Conservation (phyloP, 768 basidiomycete genomes). For the Sistotremastrum suecicum region DNA sequence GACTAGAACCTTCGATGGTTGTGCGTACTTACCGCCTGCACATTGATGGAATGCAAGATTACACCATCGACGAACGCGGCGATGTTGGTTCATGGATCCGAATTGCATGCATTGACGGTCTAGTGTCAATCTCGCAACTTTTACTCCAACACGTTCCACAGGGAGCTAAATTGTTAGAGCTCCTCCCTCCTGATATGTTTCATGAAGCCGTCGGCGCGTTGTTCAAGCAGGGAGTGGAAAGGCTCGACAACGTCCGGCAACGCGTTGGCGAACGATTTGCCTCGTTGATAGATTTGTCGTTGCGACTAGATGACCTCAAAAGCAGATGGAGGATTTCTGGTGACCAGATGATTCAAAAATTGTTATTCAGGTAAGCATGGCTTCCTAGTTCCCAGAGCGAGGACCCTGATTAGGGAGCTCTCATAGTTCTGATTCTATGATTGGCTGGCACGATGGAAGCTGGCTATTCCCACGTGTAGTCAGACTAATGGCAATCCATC, state of each 20-base stretch:
- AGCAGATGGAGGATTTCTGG: slow-evolving; percentile 42
- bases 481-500: slow-evolving; percentile 42
- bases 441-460: slow-evolving; percentile 54
- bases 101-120: slow-evolving; percentile 54
- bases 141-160: slow-evolving; percentile 16
- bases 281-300: slow-evolving; percentile 31
- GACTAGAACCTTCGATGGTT: slow-evolving; percentile 23
- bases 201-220: slow-evolving; percentile 47
- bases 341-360: slow-evolving; percentile 28
- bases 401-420: too few relatives aligned
- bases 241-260: slow-evolving; percentile 81
- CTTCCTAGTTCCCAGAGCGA: neutral
- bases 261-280: slow-evolving; percentile 54
- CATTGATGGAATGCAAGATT: slow-evolving; percentile 71
- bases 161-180: slow-evolving; percentile 34
- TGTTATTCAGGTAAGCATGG: slow-evolving; percentile 37
- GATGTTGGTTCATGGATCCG: slow-evolving; percentile 97
- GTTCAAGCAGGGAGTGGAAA: slow-evolving; percentile 81
- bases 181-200: slow-evolving; percentile 45
- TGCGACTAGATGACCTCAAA: slow-evolving; percentile 24
- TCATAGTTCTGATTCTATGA: neutral
- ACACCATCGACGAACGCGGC: slow-evolving; percentile 86
- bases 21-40: slow-evolving; percentile 2
- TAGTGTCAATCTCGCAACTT: slow-evolving; percentile 38
- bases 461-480: slow-evolving; percentile 69